Evolutionary conservation across 441 rosid species (phyloP).

Genomic region (Aleurites moluccanus): DNA sequence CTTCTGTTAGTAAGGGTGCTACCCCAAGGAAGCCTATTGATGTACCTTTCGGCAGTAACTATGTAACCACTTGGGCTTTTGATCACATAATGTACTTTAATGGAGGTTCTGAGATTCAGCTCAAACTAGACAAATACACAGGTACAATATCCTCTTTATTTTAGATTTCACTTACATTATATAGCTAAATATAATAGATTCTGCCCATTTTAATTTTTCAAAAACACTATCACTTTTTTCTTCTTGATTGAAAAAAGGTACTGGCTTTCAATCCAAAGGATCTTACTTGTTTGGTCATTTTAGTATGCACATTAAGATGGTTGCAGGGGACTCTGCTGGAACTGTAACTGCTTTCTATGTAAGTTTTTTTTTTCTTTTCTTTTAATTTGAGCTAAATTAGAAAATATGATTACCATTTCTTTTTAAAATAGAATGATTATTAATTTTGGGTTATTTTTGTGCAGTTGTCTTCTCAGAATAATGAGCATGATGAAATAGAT

Average conservation of each 20-base stretch:
- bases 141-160: slow-evolving; percentile 30
- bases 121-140: slow-evolving; percentile 66
- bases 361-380: slow-evolving; percentile 19
- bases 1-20: slow-evolving; percentile 39
- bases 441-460: background rate
- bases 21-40: slow-evolving; percentile 49
- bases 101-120: slow-evolving; percentile 69
- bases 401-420: too few species aligned
- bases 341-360: slow-evolving; percentile 86
- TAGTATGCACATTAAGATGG: slow-evolving; percentile 83
- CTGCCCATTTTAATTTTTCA: background rate
- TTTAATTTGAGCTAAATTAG: too few species aligned
- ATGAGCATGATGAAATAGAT: slow-evolving; percentile 72
- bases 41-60: slow-evolving; percentile 71
- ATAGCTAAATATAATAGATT: background rate
- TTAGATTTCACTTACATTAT: background rate
- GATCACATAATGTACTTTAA: slow-evolving; percentile 77
- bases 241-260: slow-evolving; percentile 31
- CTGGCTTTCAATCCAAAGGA: slow-evolving; percentile 89
- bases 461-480: slow-evolving; percentile 78
- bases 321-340: slow-evolving; percentile 82
- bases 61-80: slow-evolving; percentile 76
- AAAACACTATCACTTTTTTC: background rate
- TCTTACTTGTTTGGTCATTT: slow-evolving; percentile 79
- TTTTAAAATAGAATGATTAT: too few species aligned